Percentiles rank a stretch among this genome's conserved stretches.
Evolutionary conservation across 116 monocot species (phyloP).

Genomic region (Cymodocea nodosa): DNA sequence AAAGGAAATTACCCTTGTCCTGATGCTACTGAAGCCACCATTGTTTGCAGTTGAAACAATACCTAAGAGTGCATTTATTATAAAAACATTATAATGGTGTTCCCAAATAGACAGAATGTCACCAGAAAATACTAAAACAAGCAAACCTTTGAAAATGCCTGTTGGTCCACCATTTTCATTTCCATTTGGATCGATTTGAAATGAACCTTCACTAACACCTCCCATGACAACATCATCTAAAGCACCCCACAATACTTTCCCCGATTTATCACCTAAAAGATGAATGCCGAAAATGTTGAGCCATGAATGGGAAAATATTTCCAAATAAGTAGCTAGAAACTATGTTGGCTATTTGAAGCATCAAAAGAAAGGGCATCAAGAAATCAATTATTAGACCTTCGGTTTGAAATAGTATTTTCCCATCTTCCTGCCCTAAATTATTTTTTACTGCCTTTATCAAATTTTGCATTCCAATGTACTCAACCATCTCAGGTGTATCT

Average conservation of each 20-base stretch:
- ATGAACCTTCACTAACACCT: conserved; percentile 89
- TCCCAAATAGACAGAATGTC: too few relatives aligned
- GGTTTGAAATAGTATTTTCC: conserved; percentile 70
- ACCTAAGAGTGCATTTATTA: conserved; percentile 25
- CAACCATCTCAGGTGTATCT: conserved; percentile 86
- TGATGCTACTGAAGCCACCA: conserved; percentile 93
- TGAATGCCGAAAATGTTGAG: not conserved
- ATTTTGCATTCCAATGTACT: conserved; percentile 85
- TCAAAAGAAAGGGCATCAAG: not conserved
- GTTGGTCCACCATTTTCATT: conserved; percentile 68
- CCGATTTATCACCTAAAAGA: conserved; percentile 10
- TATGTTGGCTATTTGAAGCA: not conserved
- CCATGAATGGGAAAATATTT: not conserved
- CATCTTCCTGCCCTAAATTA: conserved; percentile 43
- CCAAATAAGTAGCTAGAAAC: not conserved
- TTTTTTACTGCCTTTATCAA: conserved; percentile 69
- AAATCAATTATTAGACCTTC: conserved; percentile 31
- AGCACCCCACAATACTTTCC: conserved; percentile 69
- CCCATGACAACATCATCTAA: conserved; percentile 99
- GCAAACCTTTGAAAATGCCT: conserved; percentile 84
- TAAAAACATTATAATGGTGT: too few relatives aligned
- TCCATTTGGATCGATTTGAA: conserved; percentile 57
- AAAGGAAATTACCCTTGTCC: conserved; percentile 58
- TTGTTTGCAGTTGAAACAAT: conserved; percentile 85
- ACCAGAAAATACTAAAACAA: not conserved